These are phyloP conservation scores for Murraya paniculata DNA, from an alignment of 345 rosid genomes.

Conservation along the genomic window DNA sequence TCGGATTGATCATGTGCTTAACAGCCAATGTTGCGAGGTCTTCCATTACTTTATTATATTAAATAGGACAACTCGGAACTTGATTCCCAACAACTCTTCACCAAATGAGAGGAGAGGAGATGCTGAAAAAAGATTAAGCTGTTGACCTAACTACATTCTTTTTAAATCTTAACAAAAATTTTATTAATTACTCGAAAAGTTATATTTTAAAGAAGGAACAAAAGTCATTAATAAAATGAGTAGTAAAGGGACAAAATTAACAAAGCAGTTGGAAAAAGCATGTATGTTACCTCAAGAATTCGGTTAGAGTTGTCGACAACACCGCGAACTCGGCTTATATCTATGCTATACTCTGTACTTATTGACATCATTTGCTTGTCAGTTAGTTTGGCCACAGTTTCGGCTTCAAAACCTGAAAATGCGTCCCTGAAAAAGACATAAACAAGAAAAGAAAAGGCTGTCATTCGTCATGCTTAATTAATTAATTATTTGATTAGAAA, in stretches of 20 bases:
- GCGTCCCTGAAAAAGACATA: slow-evolving; percentile 38
- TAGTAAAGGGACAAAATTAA: not conserved
- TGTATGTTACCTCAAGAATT: slow-evolving; percentile 41
- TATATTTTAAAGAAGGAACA: not conserved
- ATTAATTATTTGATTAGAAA: no score
- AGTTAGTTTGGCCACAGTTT: slow-evolving; percentile 33
- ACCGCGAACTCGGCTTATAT: slow-evolving; percentile 49
- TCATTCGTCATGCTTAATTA: not conserved
- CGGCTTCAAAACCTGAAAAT: slow-evolving; percentile 57
- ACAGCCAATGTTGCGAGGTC: slow-evolving; percentile 16
- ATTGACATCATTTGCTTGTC: slow-evolving; percentile 52
- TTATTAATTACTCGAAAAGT: not conserved
- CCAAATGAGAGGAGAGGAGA: not conserved
- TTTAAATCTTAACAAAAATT: no score
- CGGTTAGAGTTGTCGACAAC: slow-evolving; percentile 55
- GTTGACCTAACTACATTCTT: not conserved
- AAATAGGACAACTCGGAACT: slow-evolving; percentile 1
- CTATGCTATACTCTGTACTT: slow-evolving; percentile 43
- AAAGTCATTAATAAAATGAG: not conserved
- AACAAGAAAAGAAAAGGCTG: not conserved
- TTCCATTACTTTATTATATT: not conserved
- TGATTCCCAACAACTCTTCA: slow-evolving; percentile 4
- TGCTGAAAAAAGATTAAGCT: not conserved
- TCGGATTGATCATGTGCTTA: not conserved
- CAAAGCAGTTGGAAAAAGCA: not conserved